Base-by-base conservation (phyloP, 257 asterid species). In the Capsicum baccatum region DNA sequence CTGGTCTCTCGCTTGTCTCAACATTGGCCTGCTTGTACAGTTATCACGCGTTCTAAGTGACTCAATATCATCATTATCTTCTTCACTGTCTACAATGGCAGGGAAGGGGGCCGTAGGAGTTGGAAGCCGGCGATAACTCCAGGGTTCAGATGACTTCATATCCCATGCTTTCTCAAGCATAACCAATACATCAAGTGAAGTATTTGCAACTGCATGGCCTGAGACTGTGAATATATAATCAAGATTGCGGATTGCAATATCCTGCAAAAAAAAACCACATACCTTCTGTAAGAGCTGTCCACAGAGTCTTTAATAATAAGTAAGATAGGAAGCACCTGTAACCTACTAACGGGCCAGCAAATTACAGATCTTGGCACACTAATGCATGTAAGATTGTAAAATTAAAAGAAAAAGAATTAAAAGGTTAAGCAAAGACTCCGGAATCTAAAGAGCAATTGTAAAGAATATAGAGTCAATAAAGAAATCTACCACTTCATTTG, bases 91-190 rank as follows among this genome's bases (percentile, higher is more conserved):
- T 62, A 97, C 73, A 76, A 95, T 89, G 84, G 94, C 97, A 21
- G 99, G 98, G 90, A 91, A 89, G 57, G 94, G 92, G 85, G 98
- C 98, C 2, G 99, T 97, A 13, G 97, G 96, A 14, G 98, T 97
- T 79, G 99, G 98, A 83, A 97, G 95, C 82, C 90, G 92, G 13
- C 95, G 98, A 39, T 69, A 80, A 86, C 98, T 91, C 99, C 99
- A 97, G 39, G 97, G 89, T 86, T 97, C 98, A 79, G 96, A 92
- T 63, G 99, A 95, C 86, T 91, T 93, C 55, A 87, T 83, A 89
- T 95, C 95, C 42, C 95, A 84, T 68, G 85, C 83, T 89, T 92
- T 97, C 91, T 97, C 99, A 42, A 97, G 96, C 85, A 89, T 84
- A 82, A 86, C 92, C 89, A 94, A 87, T 83, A 95, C 84, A 80